phyloP scores from a whole-genome alignment of 2,329 filamentous ascomycete genomes.

The Coleophoma cylindrospora region DNA sequence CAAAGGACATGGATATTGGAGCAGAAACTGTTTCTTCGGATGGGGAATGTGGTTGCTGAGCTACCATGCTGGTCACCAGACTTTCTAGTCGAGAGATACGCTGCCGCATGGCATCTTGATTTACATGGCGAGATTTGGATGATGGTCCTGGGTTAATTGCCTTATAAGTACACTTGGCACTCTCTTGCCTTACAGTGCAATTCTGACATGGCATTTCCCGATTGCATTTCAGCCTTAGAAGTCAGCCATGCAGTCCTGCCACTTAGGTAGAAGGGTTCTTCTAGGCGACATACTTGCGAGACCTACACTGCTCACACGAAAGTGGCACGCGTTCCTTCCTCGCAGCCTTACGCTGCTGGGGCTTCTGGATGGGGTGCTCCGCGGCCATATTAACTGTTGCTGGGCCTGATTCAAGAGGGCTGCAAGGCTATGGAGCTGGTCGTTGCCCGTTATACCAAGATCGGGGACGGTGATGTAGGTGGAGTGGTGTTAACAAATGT shows the following conservation, averaged over 20 bases:
- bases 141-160: constrained; percentile 57
- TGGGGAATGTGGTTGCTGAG: constrained; percentile 45
- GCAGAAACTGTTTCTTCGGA: constrained; percentile 3
- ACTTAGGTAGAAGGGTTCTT: background rate
- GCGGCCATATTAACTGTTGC: no score
- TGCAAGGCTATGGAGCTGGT: no score
- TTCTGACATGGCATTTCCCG: constrained; percentile 86
- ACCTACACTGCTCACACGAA: background rate
- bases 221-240: constrained; percentile 75
- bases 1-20: constrained; percentile 44
- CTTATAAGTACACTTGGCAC: constrained; percentile 70
- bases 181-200: constrained; percentile 80
- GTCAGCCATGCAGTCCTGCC: background rate
- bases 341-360: no score
- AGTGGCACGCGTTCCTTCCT: background rate
- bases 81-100: constrained; percentile 27
- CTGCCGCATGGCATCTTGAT: constrained; percentile 75
- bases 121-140: constrained; percentile 66
- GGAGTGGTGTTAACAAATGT: no score
- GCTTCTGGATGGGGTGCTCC: no score
- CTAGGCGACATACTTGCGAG: background rate
- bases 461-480: no score
- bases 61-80: constrained; percentile 40
- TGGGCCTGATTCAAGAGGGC: no score
- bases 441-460: no score